Percentiles rank a stretch among this genome's conserved stretches.
Conservation (phyloP, 768 basidiomycete species). For the Xerocomus potaroensis region DNA sequence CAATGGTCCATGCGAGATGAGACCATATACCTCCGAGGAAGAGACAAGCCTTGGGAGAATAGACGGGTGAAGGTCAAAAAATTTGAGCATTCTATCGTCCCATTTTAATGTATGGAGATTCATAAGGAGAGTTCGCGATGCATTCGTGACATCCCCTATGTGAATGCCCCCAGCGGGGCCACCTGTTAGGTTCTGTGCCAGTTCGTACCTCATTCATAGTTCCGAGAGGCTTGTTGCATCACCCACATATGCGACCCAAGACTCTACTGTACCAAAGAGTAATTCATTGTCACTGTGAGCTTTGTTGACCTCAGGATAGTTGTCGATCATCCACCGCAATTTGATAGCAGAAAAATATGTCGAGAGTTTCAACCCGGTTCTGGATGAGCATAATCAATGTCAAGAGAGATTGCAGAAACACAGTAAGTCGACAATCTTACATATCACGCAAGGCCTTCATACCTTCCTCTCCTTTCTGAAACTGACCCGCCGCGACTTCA, state of each 20-base stretch:
- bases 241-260: slow-evolving; percentile 87
- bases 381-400: slow-evolving; percentile 25
- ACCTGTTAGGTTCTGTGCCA: slow-evolving; percentile 72
- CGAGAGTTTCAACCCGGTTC: slow-evolving; percentile 90
- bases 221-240: slow-evolving; percentile 7
- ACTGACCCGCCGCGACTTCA: slow-evolving; percentile 58
- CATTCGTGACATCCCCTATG: slow-evolving; percentile 92
- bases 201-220: slow-evolving; percentile 1
- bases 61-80: slow-evolving; percentile 76
- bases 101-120: slow-evolving; percentile 78
- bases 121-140: slow-evolving; percentile 91
- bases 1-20: slow-evolving; percentile 61
- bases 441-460: slow-evolving; percentile 60
- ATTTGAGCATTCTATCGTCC: slow-evolving; percentile 77
- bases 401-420: neutral
- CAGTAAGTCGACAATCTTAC: slow-evolving; percentile 38
- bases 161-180: slow-evolving; percentile 68
- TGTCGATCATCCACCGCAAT: slow-evolving; percentile 94
- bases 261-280: slow-evolving; percentile 93
- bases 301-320: slow-evolving; percentile 65
- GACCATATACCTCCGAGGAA: slow-evolving; percentile 89
- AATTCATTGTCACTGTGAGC: slow-evolving; percentile 82
- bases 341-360: slow-evolving; percentile 99
- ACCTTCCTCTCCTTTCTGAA: slow-evolving; percentile 69
- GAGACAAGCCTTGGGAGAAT: slow-evolving; percentile 86